Conservation (phyloP, 495 filamentous ascomycete species). For the Penicillium daleae region DNA sequence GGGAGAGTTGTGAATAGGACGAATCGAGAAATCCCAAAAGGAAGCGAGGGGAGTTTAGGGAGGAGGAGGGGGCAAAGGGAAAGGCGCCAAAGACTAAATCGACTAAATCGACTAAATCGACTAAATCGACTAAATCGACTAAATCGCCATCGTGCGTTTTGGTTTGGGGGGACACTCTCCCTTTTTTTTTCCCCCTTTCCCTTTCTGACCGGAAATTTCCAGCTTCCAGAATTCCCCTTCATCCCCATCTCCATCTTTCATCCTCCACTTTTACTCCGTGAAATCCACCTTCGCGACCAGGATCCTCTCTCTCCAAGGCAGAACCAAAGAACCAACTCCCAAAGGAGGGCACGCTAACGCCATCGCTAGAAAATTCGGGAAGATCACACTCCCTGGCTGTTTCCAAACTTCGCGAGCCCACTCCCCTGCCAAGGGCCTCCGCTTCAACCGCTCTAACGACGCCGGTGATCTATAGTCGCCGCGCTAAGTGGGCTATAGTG, state of each 20-base stretch:
- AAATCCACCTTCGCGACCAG: not conserved
- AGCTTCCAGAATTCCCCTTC: not conserved
- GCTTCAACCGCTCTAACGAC: slow-evolving; percentile 17
- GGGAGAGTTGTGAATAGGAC: slow-evolving; percentile 7
- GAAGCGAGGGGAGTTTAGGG: slow-evolving; percentile 1
- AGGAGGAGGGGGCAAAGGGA: slow-evolving; percentile 16
- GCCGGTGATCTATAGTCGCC: slow-evolving; percentile 29
- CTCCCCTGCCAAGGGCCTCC: slow-evolving; percentile 24
- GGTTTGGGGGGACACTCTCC: not conserved
- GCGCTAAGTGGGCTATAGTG: slow-evolving; percentile 26
- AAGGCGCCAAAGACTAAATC: slow-evolving; percentile 9
- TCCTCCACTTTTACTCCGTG: not conserved
- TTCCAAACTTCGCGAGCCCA: slow-evolving; percentile 2
- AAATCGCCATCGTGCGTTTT: slow-evolving; percentile 4
- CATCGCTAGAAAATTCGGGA: slow-evolving; percentile 32
- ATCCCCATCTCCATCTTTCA: not conserved
- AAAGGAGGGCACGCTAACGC: slow-evolving; percentile 1
- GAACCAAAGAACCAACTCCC: not conserved
- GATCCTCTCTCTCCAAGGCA: too few species aligned
- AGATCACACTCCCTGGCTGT: slow-evolving; percentile 11
- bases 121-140: slow-evolving; percentile 9
- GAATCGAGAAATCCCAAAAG: not conserved
- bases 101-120: slow-evolving; percentile 9
- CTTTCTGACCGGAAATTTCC: too few species aligned
- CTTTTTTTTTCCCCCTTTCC: not conserved